These are phyloP conservation scores for Pleurotus pulmonarius DNA, from an alignment of 768 basidiomycete species.

Conservation along the genomic window DNA sequence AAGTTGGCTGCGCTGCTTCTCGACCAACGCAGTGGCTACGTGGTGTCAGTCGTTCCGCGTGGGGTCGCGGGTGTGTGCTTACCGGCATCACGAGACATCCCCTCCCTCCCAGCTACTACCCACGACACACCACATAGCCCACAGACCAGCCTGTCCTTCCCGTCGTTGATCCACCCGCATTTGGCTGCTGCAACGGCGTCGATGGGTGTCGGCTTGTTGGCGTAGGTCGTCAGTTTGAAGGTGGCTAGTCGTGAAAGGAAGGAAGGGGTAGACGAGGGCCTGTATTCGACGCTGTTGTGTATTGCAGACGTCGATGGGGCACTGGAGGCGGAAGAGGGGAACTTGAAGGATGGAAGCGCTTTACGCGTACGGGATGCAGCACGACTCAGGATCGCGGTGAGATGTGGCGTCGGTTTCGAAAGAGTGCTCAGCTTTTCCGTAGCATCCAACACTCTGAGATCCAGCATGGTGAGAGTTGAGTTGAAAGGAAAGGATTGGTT, in stretches of 20 bases:
- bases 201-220: conserved; percentile 70
- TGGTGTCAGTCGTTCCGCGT: background rate
- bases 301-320: conserved; percentile 23
- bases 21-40: conserved; percentile 66
- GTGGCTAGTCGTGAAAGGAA: conserved; percentile 74
- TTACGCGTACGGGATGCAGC: conserved; percentile 55
- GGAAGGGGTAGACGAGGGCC: conserved; percentile 72
- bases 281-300: conserved; percentile 54
- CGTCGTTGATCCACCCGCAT: conserved; percentile 83
- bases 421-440: conserved; percentile 17
- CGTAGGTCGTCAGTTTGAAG: conserved; percentile 76
- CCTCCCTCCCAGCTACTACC: conserved; percentile 66
- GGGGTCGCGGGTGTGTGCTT: conserved; percentile 35
- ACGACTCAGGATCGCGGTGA: conserved; percentile 69
- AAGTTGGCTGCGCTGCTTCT: conserved; percentile 65
- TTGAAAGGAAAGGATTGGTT: background rate
- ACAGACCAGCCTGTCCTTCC: conserved; percentile 75
- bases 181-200: conserved; percentile 79
- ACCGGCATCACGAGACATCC: conserved; percentile 79
- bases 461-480: background rate
- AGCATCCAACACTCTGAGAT: background rate
- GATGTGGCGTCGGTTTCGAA: conserved; percentile 62
- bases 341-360: conserved; percentile 38
- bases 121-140: conserved; percentile 69
- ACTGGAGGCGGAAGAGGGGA: conserved; percentile 24